Percentiles rank a stretch among this genome's conserved stretches.
Conservation (phyloP, 768 basidiomycete species). For the Kwoniella bestiolae region DNA sequence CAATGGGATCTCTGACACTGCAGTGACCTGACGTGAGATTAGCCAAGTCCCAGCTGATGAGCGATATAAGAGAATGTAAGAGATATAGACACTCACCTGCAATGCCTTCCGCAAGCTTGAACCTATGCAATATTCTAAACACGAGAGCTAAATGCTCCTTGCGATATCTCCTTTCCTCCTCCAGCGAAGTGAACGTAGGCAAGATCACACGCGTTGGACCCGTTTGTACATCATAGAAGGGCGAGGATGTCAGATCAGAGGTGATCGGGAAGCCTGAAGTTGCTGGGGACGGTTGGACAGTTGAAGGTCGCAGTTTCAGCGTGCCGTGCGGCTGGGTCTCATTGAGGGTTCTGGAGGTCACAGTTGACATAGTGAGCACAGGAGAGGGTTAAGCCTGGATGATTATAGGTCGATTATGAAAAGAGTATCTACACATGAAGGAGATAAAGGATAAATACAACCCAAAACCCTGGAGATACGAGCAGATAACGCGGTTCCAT, state of each 20-base stretch:
- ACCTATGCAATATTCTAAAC: slow-evolving; percentile 35
- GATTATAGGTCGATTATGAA: too few relatives aligned
- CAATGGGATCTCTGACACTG: slow-evolving; percentile 39
- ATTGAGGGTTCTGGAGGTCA: too few relatives aligned
- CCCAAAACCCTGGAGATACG: too few relatives aligned
- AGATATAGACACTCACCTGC: slow-evolving; percentile 34
- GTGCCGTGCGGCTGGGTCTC: slow-evolving; percentile 2
- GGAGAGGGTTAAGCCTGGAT: too few relatives aligned
- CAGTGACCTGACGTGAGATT: slow-evolving; percentile 33
- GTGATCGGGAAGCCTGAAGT: slow-evolving; percentile 32
- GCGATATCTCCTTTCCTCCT: slow-evolving; percentile 37
- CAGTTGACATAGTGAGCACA: too few relatives aligned
- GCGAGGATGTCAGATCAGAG: slow-evolving; percentile 22
- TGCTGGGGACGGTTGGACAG: slow-evolving; percentile 15
- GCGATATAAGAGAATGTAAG: neutral
- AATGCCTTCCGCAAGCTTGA: slow-evolving; percentile 38
- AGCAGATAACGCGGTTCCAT: too few relatives aligned
- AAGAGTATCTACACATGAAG: too few relatives aligned
- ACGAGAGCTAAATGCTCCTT: slow-evolving; percentile 42
- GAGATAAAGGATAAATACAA: too few relatives aligned
- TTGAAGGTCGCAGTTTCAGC: slow-evolving; percentile 9
- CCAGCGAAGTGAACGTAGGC: slow-evolving; percentile 27
- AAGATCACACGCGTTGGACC: slow-evolving; percentile 35
- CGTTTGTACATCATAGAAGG: slow-evolving; percentile 34
- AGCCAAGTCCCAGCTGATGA: neutral